Conservation (phyloP, 1,139 yeast genomes). For the Kodamaea alishanica region DNA sequence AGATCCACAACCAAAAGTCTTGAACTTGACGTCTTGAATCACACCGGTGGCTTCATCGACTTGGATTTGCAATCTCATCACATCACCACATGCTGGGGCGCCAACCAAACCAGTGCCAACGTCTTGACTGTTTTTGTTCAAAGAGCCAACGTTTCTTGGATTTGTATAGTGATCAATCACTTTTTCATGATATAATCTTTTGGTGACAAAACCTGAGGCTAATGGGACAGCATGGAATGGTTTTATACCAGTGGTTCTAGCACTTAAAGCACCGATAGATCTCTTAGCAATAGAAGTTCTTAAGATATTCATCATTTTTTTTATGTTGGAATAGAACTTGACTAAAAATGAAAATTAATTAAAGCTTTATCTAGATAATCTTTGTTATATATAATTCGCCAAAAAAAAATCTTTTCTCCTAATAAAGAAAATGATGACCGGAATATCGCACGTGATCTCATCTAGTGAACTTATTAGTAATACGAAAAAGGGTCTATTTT, state of each 20-base stretch:
- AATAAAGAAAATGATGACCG: no score
- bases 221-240: conserved; percentile 6
- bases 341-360: no score
- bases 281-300: conserved; percentile 12
- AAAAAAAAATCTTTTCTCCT: no score
- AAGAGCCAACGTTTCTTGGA: conserved; percentile 94
- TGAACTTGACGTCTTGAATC: conserved; percentile 92
- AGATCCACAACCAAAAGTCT: conserved; percentile 97
- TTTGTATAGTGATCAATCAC: conserved; percentile 89
- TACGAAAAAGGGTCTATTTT: no score
- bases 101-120: conserved; percentile 99
- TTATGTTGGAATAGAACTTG: no score
- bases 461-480: no score
- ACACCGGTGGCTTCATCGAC: conserved; percentile 88
- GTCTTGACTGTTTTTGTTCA: conserved; percentile 68
- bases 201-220: conserved; percentile 8
- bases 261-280: conserved; percentile 8
- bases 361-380: no score
- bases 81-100: conserved; percentile 99
- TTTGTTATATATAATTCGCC: no score
- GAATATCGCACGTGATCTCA: no score
- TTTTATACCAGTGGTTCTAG: conserved; percentile 6
- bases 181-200: conserved; percentile 61
- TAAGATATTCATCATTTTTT: conserved; percentile 7
- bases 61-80: conserved; percentile 93